Conservation (phyloP, 2,329 filamentous ascomycete genomes). For the Esteya vermicola region DNA sequence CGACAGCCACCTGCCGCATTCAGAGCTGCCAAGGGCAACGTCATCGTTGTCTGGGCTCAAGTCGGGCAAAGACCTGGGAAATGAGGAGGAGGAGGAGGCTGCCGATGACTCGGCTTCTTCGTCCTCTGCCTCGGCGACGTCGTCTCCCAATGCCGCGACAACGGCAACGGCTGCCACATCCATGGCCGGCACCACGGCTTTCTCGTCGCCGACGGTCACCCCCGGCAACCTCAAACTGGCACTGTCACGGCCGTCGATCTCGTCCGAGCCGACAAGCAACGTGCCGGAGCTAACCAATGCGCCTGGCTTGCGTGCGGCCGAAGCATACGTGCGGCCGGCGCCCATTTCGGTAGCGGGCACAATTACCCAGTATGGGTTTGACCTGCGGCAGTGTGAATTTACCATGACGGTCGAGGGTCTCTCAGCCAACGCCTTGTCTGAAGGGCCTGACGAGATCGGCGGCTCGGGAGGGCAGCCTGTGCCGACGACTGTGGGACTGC, state of each 20-base stretch:
- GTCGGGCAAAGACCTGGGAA: background rate
- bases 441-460: too few species aligned
- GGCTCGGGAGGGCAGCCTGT: too few species aligned
- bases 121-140: too few species aligned
- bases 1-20: slow-evolving; percentile 50
- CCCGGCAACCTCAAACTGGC: slow-evolving; percentile 64
- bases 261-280: slow-evolving; percentile 34
- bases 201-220: slow-evolving; percentile 38
- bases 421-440: too few species aligned
- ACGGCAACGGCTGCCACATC: slow-evolving; percentile 7
- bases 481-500: slow-evolving; percentile 75
- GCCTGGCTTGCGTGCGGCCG: slow-evolving; percentile 73
- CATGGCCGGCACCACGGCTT: slow-evolving; percentile 9
- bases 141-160: too few species aligned
- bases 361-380: slow-evolving; percentile 62
- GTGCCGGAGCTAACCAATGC: slow-evolving; percentile 37
- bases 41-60: slow-evolving; percentile 12
- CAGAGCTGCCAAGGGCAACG: slow-evolving; percentile 27
- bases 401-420: slow-evolving; percentile 50
- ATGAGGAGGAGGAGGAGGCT: background rate
- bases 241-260: slow-evolving; percentile 53
- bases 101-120: too few species aligned
- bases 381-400: slow-evolving; percentile 67
- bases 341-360: slow-evolving; percentile 63
- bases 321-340: slow-evolving; percentile 81